Conservation (phyloP, 345 rosid species). For the Citrus sp. region DNA sequence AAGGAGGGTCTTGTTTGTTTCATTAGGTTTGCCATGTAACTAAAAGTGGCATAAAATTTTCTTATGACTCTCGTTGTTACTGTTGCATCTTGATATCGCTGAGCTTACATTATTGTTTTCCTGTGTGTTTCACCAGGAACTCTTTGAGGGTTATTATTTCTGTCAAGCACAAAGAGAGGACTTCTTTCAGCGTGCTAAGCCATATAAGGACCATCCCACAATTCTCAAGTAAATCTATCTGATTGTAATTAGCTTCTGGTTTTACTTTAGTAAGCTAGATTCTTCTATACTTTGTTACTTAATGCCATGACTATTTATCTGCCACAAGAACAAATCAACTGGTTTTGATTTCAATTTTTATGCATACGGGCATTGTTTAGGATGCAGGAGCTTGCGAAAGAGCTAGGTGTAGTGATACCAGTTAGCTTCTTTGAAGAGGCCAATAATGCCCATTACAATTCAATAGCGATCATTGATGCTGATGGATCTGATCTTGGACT, state of each 20-base stretch:
- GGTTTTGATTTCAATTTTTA: neutral
- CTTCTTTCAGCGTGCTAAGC: slow-evolving; percentile 70
- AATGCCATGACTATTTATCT: neutral
- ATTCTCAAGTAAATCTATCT: slow-evolving; percentile 48
- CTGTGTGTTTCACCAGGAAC: slow-evolving; percentile 50
- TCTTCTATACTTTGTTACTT: neutral
- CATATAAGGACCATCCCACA: slow-evolving; percentile 80
- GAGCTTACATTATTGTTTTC: slow-evolving; percentile 1
- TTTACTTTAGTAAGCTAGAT: slow-evolving; percentile 6
- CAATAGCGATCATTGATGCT: slow-evolving; percentile 83
- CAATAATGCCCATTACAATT: slow-evolving; percentile 87
- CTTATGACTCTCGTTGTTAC: neutral
- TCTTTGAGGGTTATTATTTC: slow-evolving; percentile 94
- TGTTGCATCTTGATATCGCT: neutral
- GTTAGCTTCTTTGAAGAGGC: slow-evolving; percentile 98
- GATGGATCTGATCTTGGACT: slow-evolving; percentile 93
- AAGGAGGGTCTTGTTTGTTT: neutral
- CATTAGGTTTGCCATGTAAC: neutral
- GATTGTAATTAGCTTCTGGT: neutral
- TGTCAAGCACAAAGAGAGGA: slow-evolving; percentile 98
- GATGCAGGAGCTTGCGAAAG: slow-evolving; percentile 87
- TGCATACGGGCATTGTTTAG: slow-evolving; percentile 31
- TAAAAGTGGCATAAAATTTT: neutral
- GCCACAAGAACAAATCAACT: neutral
- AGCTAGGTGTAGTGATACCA: slow-evolving; percentile 81